Conservation (phyloP, 2,329 filamentous ascomycete species). For the Trichophaea hybrida region DNA sequence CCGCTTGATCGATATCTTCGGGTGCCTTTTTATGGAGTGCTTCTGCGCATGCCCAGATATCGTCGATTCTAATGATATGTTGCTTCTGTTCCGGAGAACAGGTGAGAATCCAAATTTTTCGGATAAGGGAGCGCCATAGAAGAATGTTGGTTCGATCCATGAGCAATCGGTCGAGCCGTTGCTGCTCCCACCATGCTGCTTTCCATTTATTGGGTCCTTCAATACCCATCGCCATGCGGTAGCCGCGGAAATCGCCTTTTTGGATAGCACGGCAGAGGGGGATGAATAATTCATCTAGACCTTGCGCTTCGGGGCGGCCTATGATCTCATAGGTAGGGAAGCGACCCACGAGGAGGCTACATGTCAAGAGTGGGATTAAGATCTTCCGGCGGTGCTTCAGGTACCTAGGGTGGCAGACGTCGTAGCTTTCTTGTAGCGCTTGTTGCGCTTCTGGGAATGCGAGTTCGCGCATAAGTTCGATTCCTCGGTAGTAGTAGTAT, state of each 20-base stretch:
- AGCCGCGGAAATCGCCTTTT: conserved; percentile 20
- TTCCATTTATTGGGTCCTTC: conserved; percentile 11
- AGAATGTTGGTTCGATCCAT: conserved; percentile 14
- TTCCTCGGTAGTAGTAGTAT: conserved; percentile 22
- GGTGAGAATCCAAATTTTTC: conserved; percentile 14
- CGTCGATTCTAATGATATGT: conserved; percentile 9
- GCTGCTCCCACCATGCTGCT: conserved; percentile 11
- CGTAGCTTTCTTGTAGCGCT: conserved; percentile 14
- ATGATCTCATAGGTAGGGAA: conserved; percentile 13
- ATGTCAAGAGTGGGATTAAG: conserved; percentile 17
- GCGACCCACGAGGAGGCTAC: conserved; percentile 16
- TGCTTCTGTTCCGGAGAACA: conserved; percentile 3
- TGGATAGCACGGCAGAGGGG: conserved; percentile 18
- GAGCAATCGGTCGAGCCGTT: conserved; percentile 14
- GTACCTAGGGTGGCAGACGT: conserved; percentile 9
- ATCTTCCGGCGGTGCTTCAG: conserved; percentile 15
- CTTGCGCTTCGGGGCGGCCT: conserved; percentile 14
- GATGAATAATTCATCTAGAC: conserved; percentile 14
- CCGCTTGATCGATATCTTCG: not conserved
- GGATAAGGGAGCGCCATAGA: conserved; percentile 17
- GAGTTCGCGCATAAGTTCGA: conserved; percentile 15
- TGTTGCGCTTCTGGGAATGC: conserved; percentile 11
- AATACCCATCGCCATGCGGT: conserved; percentile 16
- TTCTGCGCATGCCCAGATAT: conserved; percentile 9
- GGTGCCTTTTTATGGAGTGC: conserved; percentile 6